Conservation (phyloP, 179 eudicot species). For the Beta corolliflora region DNA sequence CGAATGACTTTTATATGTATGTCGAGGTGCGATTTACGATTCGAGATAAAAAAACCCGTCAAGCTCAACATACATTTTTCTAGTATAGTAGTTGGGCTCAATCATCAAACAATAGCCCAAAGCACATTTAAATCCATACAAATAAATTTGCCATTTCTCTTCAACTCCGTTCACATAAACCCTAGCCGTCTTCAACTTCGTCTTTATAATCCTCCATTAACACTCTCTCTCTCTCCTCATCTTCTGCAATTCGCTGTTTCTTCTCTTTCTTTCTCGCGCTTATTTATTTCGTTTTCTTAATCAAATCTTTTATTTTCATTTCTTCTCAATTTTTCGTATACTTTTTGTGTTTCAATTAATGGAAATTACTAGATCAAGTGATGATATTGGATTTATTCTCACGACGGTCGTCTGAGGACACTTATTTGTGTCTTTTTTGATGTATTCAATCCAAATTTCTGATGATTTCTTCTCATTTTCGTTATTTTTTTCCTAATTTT, state of each 20-base stretch:
- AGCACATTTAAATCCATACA: too few relatives aligned
- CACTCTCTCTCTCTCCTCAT: neutral
- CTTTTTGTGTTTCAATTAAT: neutral
- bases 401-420: conserved; percentile 58
- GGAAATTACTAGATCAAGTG: conserved; percentile 24
- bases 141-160: too few relatives aligned
- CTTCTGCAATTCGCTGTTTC: neutral
- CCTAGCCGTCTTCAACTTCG: conserved; percentile 1
- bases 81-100: too few relatives aligned
- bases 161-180: neutral
- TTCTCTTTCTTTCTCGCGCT: too few relatives aligned
- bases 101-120: too few relatives aligned
- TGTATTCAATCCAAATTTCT: conserved; percentile 31
- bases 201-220: neutral
- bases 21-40: too few relatives aligned
- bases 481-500: neutral
- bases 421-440: conserved; percentile 27
- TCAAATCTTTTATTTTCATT: too few relatives aligned
- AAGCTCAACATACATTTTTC: too few relatives aligned
- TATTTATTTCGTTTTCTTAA: too few relatives aligned
- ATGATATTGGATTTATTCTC: conserved; percentile 44
- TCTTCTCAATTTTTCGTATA: too few relatives aligned
- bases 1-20: too few relatives aligned
- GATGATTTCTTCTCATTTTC: conserved; percentile 29
- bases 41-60: too few relatives aligned